A percentile compares a stretch with the other conserved stretches of the same genome.
Evolutionary conservation across 1,284 basidiomycete species (phyloP).

Genomic region (Vanrija sp.): DNA sequence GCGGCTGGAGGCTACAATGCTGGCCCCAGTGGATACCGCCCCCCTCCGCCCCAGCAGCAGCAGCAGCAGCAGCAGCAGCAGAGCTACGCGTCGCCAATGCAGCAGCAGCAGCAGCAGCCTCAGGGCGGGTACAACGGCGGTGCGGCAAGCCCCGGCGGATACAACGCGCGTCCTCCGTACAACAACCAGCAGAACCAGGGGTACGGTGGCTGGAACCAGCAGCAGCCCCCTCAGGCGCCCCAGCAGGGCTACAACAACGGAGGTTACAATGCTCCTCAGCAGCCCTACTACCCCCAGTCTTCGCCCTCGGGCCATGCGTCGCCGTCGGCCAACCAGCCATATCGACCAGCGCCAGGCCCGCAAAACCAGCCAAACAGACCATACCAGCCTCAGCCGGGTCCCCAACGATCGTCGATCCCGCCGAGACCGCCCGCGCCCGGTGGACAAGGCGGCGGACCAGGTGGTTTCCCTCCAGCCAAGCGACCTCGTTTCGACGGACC

Average conservation of each 20-base stretch:
- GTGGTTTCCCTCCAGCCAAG: conserved; percentile 55
- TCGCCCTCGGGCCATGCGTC: background rate
- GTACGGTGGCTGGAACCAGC: conserved; percentile 2
- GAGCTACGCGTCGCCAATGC: background rate
- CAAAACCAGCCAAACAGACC: conserved; percentile 20
- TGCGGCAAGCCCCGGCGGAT: background rate
- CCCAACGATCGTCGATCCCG: background rate
- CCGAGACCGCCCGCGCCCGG: conserved; percentile 6
- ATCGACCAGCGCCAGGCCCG: conserved; percentile 15
- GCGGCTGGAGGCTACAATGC: conserved; percentile 7
- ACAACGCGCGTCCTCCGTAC: too few relatives aligned
- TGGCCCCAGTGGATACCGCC: background rate
- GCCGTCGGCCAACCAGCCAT: conserved; percentile 4
- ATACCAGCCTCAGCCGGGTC: conserved; percentile 26
- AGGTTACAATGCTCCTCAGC: conserved; percentile 9
- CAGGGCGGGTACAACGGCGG: conserved; percentile 10
- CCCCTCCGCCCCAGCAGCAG: conserved; percentile 6
- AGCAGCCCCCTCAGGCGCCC: background rate
- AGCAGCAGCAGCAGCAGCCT: conserved; percentile 9
- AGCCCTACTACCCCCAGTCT: conserved; percentile 19
- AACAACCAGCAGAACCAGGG: conserved; percentile 1
- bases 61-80: conserved; percentile 5
- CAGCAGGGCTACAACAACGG: conserved; percentile 8
- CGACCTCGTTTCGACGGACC: conserved; percentile 77
- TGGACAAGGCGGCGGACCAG: conserved; percentile 9